Conservation (phyloP, 176 grass and related monocot genomes). For the Ensete glaucum region DNA sequence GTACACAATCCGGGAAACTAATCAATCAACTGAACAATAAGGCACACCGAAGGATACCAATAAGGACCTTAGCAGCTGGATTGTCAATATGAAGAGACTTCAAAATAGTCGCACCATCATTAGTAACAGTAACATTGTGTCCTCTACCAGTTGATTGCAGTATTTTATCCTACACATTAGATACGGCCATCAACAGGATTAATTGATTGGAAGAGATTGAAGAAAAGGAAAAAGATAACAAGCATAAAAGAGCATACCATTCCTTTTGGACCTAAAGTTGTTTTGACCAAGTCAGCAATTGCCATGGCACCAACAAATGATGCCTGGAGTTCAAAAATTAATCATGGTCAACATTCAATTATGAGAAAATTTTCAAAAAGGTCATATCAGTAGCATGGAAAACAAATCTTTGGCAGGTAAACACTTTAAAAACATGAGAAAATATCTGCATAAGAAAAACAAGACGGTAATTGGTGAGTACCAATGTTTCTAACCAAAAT, state of each 20-base stretch:
- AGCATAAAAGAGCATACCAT: constrained; percentile 42
- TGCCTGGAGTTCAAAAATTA: constrained; percentile 32
- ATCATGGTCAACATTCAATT: background rate
- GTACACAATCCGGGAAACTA: background rate
- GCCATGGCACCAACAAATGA: constrained; percentile 88
- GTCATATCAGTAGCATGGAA: background rate
- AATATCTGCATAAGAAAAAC: no score
- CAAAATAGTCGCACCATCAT: constrained; percentile 94
- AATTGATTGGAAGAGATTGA: background rate
- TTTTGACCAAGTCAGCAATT: constrained; percentile 71
- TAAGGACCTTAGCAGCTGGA: constrained; percentile 90
- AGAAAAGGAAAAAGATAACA: background rate
- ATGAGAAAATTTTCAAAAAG: background rate
- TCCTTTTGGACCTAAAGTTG: constrained; percentile 91
- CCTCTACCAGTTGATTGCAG: constrained; percentile 88
- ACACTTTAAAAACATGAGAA: no score
- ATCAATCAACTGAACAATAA: background rate
- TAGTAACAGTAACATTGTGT: constrained; percentile 70
- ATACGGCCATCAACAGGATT: background rate
- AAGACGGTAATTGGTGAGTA: no score
- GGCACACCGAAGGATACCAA: constrained; percentile 70
- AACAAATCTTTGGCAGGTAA: background rate
- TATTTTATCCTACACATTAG: constrained; percentile 69
- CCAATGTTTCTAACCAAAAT: no score
- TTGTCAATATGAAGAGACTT: constrained; percentile 97